A percentile compares a stretch with the other conserved stretches of the same genome.
phyloP scores from a whole-genome alignment of 208 protist species.

The Wallacemonas sp. region DNA sequence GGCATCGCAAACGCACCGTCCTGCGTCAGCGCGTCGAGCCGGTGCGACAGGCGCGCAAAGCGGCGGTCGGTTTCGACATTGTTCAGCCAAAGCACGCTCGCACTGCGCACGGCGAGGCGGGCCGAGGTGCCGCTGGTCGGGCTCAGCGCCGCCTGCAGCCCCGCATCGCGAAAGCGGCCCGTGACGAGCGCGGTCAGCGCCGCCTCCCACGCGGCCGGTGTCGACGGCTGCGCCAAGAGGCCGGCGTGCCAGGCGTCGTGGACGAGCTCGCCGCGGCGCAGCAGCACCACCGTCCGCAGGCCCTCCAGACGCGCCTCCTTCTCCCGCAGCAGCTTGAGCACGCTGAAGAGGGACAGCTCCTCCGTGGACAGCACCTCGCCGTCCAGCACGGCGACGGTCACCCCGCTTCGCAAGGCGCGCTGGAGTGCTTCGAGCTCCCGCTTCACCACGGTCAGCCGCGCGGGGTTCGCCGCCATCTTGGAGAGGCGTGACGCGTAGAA shows the following conservation, averaged over 20 bases:
- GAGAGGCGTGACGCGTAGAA: slow-evolving; percentile 60
- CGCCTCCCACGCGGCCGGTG: neutral
- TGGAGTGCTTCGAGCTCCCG: slow-evolving; percentile 20
- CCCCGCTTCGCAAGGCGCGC: slow-evolving; percentile 20
- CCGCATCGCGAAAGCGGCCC: neutral
- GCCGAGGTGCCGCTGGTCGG: neutral
- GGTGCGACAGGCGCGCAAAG: slow-evolving; percentile 17
- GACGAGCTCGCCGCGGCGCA: neutral
- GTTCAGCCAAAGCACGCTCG: slow-evolving; percentile 34
- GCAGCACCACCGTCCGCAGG: slow-evolving; percentile 22
- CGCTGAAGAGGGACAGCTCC: slow-evolving; percentile 45
- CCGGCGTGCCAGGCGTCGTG: slow-evolving; percentile 13
- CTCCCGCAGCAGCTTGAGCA: slow-evolving; percentile 44
- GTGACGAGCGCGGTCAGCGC: neutral
- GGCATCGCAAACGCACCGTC: slow-evolving; percentile 33
- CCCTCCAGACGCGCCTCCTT: slow-evolving; percentile 33
- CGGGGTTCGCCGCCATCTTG: slow-evolving; percentile 24
- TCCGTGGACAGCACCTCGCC: slow-evolving; percentile 33
- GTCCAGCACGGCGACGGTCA: slow-evolving; percentile 45
- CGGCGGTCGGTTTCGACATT: slow-evolving; percentile 34
- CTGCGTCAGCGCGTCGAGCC: slow-evolving; percentile 13
- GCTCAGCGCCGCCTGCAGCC: slow-evolving; percentile 12
- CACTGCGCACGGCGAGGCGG: slow-evolving; percentile 20
- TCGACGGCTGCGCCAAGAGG: neutral
- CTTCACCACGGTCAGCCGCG: slow-evolving; percentile 23